These are phyloP conservation scores for Solanum tarapatanum DNA, from an alignment of 257 asterid genomes.

Conservation along the genomic window DNA sequence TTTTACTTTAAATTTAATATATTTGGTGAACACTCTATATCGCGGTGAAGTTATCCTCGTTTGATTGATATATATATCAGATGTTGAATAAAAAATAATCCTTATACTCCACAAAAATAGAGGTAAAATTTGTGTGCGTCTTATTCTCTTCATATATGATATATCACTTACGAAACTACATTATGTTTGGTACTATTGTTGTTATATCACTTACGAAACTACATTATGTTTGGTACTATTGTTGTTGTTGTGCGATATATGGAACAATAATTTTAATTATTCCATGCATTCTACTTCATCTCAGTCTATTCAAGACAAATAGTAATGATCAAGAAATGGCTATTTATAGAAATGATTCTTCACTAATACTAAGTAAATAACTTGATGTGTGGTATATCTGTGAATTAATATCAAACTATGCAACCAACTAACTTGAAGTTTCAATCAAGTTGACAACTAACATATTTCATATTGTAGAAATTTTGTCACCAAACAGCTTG, in stretches of 20 bases:
- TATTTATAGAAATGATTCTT: background rate
- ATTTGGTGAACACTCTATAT: background rate
- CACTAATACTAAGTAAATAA: background rate
- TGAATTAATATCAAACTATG: background rate
- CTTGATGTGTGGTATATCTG: background rate
- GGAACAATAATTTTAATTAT: background rate
- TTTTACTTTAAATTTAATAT: background rate
- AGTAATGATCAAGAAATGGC: background rate
- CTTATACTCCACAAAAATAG: accelerated
- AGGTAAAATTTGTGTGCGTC: background rate
- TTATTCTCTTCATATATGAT: background rate
- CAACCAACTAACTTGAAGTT: background rate
- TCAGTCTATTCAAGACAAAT: background rate
- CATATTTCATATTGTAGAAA: background rate
- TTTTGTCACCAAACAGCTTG: background rate
- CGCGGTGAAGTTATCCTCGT: background rate
- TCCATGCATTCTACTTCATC: background rate
- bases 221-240: background rate
- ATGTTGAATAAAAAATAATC: background rate
- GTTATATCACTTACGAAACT: background rate
- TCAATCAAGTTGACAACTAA: background rate
- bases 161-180: background rate
- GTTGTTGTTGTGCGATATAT: background rate
- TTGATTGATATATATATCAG: background rate
- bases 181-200: background rate